Evolutionary conservation across 1,139 yeast species (phyloP).

Genomic region (Sugiyamaella japonica): DNA sequence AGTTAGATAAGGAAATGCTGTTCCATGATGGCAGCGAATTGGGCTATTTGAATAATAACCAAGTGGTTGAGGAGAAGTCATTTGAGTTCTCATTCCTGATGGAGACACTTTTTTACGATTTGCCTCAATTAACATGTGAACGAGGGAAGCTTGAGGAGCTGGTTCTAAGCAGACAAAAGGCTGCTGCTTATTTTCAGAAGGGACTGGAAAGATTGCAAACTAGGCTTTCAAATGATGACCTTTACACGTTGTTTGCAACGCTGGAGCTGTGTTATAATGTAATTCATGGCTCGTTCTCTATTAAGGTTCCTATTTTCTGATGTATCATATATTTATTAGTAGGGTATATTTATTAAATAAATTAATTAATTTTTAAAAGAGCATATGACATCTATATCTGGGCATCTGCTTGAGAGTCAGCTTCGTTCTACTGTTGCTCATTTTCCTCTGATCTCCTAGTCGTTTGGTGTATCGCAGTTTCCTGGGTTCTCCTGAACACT

Average conservation of each 20-base stretch:
- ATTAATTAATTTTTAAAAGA: not conserved
- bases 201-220: constrained; percentile 3
- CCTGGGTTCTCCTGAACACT: constrained; percentile 39
- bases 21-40: constrained; percentile 1
- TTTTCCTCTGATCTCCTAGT: too few relatives aligned
- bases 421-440: not conserved
- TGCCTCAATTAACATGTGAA: constrained; percentile 10
- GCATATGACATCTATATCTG: not conserved
- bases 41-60: not conserved
- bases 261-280: constrained; percentile 4
- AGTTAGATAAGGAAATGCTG: not conserved
- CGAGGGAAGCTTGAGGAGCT: not conserved
- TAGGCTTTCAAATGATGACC: not conserved
- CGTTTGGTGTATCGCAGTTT: not conserved
- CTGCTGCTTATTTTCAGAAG: not conserved
- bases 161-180: not conserved
- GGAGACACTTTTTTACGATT: constrained; percentile 1
- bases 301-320: constrained; percentile 2
- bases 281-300: constrained; percentile 8
- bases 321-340: not conserved
- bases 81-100: constrained; percentile 10
- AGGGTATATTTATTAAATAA: not conserved
- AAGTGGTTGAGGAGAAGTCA: not conserved
- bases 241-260: not conserved
- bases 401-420: not conserved